phyloP scores from a whole-genome alignment of 352 stramenopile genomes.

The Globisporangium spiculum region DNA sequence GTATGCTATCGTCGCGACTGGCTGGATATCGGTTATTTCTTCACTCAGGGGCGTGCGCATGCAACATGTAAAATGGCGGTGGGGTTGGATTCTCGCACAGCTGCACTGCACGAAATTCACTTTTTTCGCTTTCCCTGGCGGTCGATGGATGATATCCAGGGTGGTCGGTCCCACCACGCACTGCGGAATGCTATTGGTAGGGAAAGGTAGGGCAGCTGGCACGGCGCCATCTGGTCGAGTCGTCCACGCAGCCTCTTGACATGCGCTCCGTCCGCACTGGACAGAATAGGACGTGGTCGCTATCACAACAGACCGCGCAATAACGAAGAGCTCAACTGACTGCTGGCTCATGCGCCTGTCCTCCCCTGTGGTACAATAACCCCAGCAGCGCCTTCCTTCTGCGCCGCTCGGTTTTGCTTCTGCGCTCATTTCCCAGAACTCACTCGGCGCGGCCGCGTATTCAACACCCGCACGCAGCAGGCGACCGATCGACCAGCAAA shows the following conservation, averaged over 20 bases:
- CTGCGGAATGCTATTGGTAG: not conserved
- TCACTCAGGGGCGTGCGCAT: not conserved
- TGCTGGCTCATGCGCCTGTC: slow-evolving; percentile 7
- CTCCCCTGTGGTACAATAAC: not conserved
- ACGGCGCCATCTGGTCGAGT: slow-evolving; percentile 3
- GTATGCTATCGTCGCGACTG: not conserved
- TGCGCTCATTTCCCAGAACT: not conserved
- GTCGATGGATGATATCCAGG: not conserved
- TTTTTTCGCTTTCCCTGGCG: not conserved
- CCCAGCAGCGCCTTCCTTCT: not conserved
- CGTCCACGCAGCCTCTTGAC: slow-evolving; percentile 5
- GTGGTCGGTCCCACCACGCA: too few relatives aligned
- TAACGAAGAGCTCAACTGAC: not conserved
- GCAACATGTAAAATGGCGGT: not conserved
- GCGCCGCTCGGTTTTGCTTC: too few relatives aligned
- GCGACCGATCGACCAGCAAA: not conserved
- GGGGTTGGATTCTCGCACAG: not conserved
- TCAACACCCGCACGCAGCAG: not conserved
- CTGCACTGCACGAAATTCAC: not conserved
- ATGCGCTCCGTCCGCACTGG: not conserved
- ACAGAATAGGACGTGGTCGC: not conserved
- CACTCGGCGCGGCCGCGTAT: not conserved
- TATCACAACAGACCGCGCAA: not conserved
- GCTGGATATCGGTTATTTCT: not conserved
- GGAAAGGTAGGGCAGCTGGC: slow-evolving; percentile 15